Evolutionary conservation across 805 yeast species (phyloP), one percentile per base, ranked within the genome.

Genomic region (Yamadazyma sp.): DNA sequence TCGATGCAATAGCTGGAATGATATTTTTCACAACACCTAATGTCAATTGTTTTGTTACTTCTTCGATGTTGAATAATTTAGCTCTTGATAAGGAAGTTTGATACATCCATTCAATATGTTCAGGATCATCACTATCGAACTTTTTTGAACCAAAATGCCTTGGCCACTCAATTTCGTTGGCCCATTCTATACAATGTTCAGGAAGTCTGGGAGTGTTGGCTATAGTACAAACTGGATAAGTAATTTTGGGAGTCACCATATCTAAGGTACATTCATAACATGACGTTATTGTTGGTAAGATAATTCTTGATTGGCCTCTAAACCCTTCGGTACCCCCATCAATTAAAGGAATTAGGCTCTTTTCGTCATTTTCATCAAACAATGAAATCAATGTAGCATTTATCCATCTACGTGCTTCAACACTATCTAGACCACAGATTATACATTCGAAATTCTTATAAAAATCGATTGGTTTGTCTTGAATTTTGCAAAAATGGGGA

Each of bases 301-400:
- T 87, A 10, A 87, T 82, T 49, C 95, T 79, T 10, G 88, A 75
- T 50, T 91, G 96, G 3, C 98, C 98, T 45, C 84, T 75, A 52
- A 91, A 82, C 0, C 97, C 97, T 53, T 91, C 98, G 0, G 96
- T 84, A 3, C 97, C 98, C 4, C 97, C 97, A 55, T 91, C 98
- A 11, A 93, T 78, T 53, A 91, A 39, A 1, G 73, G 73, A 2
- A 67, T 56, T 12, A 67, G 36, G 12, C 50, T 48, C 17, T 7
- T n/a, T 28, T 51, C 47, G 7, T 36, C 23, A 20, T 54, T 47
- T 2, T 75, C 70, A 31, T 73, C 78, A 4, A 85, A 87, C 43
- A 89, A 49, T 7, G 76, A 68, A 1, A 85, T 77, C 18, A 91
- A 58, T 10, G 76, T 60, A 5, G 72, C 69, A 57, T 91, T 91